Evolutionary conservation across 192 early-diverging fungal genomes (phyloP).

Genomic region (Coemansia sp.): DNA sequence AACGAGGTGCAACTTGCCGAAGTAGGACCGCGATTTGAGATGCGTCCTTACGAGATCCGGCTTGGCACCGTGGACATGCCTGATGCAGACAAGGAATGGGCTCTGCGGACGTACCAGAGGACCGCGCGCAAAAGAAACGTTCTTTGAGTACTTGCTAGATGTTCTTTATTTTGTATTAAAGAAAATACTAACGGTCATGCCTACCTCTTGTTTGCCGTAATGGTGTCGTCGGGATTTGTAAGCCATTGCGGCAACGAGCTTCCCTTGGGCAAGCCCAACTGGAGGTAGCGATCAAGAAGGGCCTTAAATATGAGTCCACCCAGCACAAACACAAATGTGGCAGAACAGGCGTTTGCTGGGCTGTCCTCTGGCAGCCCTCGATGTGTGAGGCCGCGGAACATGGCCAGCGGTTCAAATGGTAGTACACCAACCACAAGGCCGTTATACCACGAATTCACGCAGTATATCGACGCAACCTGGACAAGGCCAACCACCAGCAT

Average conservation of each 20-base stretch:
- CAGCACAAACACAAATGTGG: conserved; percentile 53
- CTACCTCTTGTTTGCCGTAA: conserved; percentile 25
- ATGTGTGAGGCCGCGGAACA: conserved; percentile 48
- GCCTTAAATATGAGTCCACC: conserved; percentile 47
- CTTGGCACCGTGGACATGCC: conserved; percentile 91
- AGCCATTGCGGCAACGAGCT: conserved; percentile 50
- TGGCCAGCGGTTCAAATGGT: conserved; percentile 42
- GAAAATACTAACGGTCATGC: background rate
- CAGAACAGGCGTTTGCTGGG: conserved; percentile 43
- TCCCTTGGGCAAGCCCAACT: conserved; percentile 52
- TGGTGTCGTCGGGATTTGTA: conserved; percentile 40
- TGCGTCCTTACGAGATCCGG: conserved; percentile 95
- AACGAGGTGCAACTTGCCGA: conserved; percentile 93
- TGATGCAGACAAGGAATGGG: conserved; percentile 97
- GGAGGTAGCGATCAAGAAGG: conserved; percentile 38
- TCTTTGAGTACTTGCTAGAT: conserved; percentile 44
- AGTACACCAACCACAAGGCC: conserved; percentile 32
- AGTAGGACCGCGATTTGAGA: conserved; percentile 97
- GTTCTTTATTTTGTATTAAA: background rate
- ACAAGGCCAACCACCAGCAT: conserved; percentile 42
- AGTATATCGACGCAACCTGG: conserved; percentile 41
- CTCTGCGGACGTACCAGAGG: conserved; percentile 83
- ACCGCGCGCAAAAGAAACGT: conserved; percentile 81
- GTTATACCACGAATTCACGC: conserved; percentile 26
- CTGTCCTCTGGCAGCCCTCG: conserved; percentile 45